A percentile compares a stretch with the other conserved stretches of the same genome.
These are phyloP conservation scores for Pichia cactophila DNA, from an alignment of 1,139 yeast species.

Conservation along the genomic window DNA sequence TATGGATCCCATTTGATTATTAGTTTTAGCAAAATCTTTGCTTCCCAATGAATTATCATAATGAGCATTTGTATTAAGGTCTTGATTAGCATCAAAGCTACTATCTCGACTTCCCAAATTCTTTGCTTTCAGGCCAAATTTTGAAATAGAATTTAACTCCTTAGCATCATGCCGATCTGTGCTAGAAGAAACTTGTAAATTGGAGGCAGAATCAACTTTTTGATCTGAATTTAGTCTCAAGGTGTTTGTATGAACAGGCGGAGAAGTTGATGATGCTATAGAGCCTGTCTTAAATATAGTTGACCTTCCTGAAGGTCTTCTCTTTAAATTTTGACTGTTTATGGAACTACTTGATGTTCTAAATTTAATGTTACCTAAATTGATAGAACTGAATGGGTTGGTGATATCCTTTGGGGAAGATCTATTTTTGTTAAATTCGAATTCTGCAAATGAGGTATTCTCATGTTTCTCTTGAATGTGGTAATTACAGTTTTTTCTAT, in stretches of 20 bases:
- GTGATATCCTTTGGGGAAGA: not conserved
- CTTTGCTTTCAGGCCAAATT: too few species aligned
- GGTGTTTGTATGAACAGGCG: slow-evolving; percentile 22
- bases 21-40: slow-evolving; percentile 14
- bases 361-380: slow-evolving; percentile 15
- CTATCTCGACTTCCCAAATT: slow-evolving; percentile 19
- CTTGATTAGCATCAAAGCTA: slow-evolving; percentile 19
- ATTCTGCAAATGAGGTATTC: not conserved
- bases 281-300: slow-evolving; percentile 59
- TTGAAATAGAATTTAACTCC: not conserved
- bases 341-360: slow-evolving; percentile 19
- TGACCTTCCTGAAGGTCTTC: slow-evolving; percentile 29
- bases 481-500: slow-evolving; percentile 65
- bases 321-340: slow-evolving; percentile 17
- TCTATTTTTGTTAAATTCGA: slow-evolving; percentile 1
- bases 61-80: slow-evolving; percentile 3
- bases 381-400: slow-evolving; percentile 1
- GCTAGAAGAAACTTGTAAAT: slow-evolving; percentile 20
- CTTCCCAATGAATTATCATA: slow-evolving; percentile 9
- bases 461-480: slow-evolving; percentile 28
- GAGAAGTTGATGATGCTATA: slow-evolving; percentile 36
- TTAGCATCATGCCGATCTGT: slow-evolving; percentile 9
- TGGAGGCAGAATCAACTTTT: slow-evolving; percentile 49
- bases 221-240: slow-evolving; percentile 32
- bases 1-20: slow-evolving; percentile 26